Conservation (phyloP, 1,284 basidiomycete genomes). For the Lentinus polychrous region DNA sequence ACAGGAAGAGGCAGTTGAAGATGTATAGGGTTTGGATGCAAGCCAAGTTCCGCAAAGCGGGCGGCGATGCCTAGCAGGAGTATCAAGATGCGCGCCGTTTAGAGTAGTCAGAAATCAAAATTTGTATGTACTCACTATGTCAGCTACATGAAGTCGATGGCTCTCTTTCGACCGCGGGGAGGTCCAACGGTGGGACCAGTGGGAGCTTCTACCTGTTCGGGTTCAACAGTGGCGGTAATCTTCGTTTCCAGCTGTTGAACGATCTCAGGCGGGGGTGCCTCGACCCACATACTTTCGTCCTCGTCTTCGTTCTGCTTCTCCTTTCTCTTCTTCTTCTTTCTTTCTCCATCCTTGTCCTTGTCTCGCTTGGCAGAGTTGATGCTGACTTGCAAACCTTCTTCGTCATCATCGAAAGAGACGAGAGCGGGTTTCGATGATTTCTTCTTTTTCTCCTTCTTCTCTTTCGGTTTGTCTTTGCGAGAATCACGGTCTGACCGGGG, state of each 20-base stretch:
- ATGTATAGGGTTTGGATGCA: constrained; percentile 98
- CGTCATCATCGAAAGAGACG: constrained; percentile 68
- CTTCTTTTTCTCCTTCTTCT: constrained; percentile 36
- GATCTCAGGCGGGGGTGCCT: constrained; percentile 44
- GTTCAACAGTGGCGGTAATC: constrained; percentile 8
- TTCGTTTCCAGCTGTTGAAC: constrained; percentile 25
- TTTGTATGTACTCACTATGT: not conserved
- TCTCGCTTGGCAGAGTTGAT: constrained; percentile 35
- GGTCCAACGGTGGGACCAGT: constrained; percentile 15
- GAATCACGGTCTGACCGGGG: constrained; percentile 37
- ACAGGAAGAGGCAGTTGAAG: constrained; percentile 86
- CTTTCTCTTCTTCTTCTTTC: constrained; percentile 28
- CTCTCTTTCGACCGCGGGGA: constrained; percentile 48
- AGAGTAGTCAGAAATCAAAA: not conserved
- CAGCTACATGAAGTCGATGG: constrained; percentile 56
- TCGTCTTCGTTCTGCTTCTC: constrained; percentile 31
- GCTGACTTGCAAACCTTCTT: constrained; percentile 25
- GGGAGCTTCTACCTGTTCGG: constrained; percentile 11
- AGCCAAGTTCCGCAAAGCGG: constrained; percentile 66
- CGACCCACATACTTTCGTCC: constrained; percentile 56
- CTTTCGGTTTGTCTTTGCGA: constrained; percentile 29
- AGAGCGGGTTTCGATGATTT: constrained; percentile 41
- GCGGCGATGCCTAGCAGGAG: not conserved
- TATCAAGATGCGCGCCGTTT: not conserved
- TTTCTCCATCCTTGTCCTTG: constrained; percentile 30